Evolutionary conservation across 805 yeast genomes (phyloP).

Genomic region (Kuraishia molischiana): DNA sequence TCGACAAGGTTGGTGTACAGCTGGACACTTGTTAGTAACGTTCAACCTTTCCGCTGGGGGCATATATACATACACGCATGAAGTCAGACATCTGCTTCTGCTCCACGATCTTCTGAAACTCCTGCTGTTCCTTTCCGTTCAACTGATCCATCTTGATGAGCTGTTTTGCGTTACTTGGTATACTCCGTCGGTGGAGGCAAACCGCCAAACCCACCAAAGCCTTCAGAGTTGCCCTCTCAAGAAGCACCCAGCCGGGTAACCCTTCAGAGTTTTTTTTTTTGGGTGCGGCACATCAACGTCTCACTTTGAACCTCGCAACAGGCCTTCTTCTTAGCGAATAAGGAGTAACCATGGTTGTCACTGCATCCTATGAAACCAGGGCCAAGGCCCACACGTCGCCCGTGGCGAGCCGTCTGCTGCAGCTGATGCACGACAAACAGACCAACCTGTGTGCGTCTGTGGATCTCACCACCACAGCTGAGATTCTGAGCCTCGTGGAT

Average conservation of each 20-base stretch:
- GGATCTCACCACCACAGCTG: constrained; percentile 76
- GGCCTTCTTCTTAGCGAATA: no score
- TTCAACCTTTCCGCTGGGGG: neutral
- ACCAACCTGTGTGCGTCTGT: constrained; percentile 92
- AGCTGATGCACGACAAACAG: constrained; percentile 68
- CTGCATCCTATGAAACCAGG: constrained; percentile 49
- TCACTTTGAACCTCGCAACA: neutral
- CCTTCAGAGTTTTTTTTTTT: neutral
- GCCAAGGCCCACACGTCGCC: constrained; percentile 66
- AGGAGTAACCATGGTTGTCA: constrained; percentile 1
- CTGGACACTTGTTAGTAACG: constrained; percentile 8
- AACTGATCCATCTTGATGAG: constrained; percentile 75
- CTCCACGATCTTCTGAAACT: constrained; percentile 90
- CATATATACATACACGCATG: constrained; percentile 66
- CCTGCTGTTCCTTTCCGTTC: constrained; percentile 93
- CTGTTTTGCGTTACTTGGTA: no score
- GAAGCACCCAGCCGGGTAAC: no score
- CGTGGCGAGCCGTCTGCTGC: constrained; percentile 66
- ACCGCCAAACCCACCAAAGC: no score
- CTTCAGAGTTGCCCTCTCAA: no score
- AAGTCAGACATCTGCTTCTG: constrained; percentile 98
- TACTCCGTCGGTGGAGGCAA: neutral
- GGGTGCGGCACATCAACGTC: no score
- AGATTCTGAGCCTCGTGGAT: constrained; percentile 65
- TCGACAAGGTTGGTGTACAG: constrained; percentile 90